Base-by-base conservation (phyloP, 2,329 filamentous ascomycete genomes). In the Calonectria crousiana region DNA sequence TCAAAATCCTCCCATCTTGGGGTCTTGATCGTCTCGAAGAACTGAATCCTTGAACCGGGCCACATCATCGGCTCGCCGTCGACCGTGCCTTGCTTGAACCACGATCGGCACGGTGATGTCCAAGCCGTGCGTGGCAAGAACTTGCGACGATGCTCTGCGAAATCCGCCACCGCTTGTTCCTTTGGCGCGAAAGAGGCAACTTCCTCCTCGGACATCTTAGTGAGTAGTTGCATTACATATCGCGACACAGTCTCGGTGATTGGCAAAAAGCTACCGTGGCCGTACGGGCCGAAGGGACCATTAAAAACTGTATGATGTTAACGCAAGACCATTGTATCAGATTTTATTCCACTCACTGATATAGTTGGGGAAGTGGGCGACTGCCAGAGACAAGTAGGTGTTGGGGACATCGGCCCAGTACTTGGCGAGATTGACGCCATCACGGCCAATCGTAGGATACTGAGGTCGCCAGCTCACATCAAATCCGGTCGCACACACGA, bases 401-500 rank as follows among this genome's bases (percentile, higher is more conserved):
- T 81, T 76, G 10, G 79, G 78, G 1, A 75, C 67, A 18, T 79
- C 64, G 1, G 41, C 41, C 76, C 72, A 78, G 44, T 77, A 73
- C 2, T 76, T 58, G 58, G 49, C 34, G 2, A 85, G 78, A 53
- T 76, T 78, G 62, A 79, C 73, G 26, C 81, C 82, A 2, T 82
- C 80, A 67, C 84, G 85, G 3, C 89, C 89, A 13, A 84, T 83
- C 10, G 92, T 86, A 20, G 85, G 85, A 51, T 92, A 84, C 2
- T 77, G 77, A 11, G 83, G 80, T 13, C 69, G 68, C 77, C 82
- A 84, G 6, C 78, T 78, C 0, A 79, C 78, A 64, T 83, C 80
- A 44, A 82, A 84, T 20, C 82, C 82, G 9, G 85, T 86, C 0
- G 79, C 80, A 34, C 76, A 79, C 41, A 82, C 77, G 44, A 81